Evolutionary conservation across 768 basidiomycete species (phyloP), one percentile per base, ranked within the genome.

Genomic region (Cystobasidium tubakii): DNA sequence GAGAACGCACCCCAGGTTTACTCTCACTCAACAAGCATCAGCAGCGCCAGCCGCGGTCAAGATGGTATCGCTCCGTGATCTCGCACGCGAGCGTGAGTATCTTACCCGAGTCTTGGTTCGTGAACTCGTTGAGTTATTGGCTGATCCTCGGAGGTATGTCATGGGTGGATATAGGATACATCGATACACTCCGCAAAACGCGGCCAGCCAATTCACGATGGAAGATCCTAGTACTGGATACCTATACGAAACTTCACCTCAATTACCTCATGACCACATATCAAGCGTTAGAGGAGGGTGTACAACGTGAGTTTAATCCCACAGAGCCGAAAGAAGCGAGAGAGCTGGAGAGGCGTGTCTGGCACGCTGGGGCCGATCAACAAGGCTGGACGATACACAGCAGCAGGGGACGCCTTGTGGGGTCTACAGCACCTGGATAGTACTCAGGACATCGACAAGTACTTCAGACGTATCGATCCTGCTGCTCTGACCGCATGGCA

Each of bases 171-270:
- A 36, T 50, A 94, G 92, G 89, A 80, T 92, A 94, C 81, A 85
- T 94, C 75, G 90, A 92, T 62, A 88, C 90, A 21, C 89, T 95
- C 78, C 86, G 90, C 81, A 90, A 90, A 55, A 91, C 92, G 60
- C 87, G 89, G 79, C 91, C 94, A 1, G 87, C 89, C 23, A 87
- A 87, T 73, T 42, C 75, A 43, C 84, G 87, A 85, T 99, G 96
- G 96, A 99, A 99, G 86, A 90, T 96, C 77, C 87, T 98, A 54
- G 92, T 99, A 74, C 90, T 98, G 66, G 96, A 99, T 81, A 91
- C 93, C 76, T 87, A 91, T 82, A 89, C 93, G 29, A 89, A 93
- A 82, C 87, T 85, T 80, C 83, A 98, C 67, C 82, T 99, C 57
- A 86, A 88, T 75, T 87, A 89, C 10, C 91, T 94, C 1, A 85